Evolutionary conservation across 495 filamentous ascomycete genomes (phyloP).

Genomic region (Venustampulla echinocandica): DNA sequence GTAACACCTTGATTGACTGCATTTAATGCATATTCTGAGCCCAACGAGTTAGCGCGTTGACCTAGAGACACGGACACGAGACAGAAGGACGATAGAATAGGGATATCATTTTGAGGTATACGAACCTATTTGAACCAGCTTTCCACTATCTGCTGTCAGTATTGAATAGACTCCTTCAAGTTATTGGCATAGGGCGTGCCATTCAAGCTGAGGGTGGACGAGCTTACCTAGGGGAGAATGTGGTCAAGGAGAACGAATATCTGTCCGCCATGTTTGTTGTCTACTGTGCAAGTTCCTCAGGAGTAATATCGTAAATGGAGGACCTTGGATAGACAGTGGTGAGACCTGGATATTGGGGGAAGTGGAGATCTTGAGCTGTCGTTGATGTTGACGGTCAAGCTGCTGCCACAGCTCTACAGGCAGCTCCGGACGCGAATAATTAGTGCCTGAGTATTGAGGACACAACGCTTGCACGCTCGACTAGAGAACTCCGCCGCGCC

Average conservation of each 20-base stretch:
- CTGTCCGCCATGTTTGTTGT: slow-evolving; percentile 75
- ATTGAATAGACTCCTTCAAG: not conserved
- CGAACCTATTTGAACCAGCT: slow-evolving; percentile 79
- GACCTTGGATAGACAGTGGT: not conserved
- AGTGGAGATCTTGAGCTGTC: slow-evolving; percentile 16
- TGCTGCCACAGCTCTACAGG: slow-evolving; percentile 5
- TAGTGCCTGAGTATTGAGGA: too few relatives aligned
- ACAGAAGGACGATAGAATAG: too few relatives aligned
- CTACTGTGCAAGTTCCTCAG: slow-evolving; percentile 1
- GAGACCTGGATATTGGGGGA: slow-evolving; percentile 1
- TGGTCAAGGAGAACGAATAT: slow-evolving; percentile 99
- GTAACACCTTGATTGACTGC: slow-evolving; percentile 99
- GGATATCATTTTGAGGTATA: slow-evolving; percentile 3
- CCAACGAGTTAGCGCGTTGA: slow-evolving; percentile 11
- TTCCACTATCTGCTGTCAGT: slow-evolving; percentile 62
- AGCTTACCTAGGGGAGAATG: slow-evolving; percentile 96
- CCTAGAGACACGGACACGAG: too few relatives aligned
- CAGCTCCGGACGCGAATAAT: slow-evolving; percentile 17
- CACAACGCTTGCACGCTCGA: too few relatives aligned
- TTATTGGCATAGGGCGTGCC: not conserved
- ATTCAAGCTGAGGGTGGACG: slow-evolving; percentile 10
- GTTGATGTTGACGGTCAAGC: slow-evolving; percentile 10
- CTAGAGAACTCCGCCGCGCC: too few relatives aligned
- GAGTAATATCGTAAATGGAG: not conserved
- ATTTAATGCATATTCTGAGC: slow-evolving; percentile 92